Conservation (phyloP, 768 basidiomycete species). For the Cyclocybe cylindracea region DNA sequence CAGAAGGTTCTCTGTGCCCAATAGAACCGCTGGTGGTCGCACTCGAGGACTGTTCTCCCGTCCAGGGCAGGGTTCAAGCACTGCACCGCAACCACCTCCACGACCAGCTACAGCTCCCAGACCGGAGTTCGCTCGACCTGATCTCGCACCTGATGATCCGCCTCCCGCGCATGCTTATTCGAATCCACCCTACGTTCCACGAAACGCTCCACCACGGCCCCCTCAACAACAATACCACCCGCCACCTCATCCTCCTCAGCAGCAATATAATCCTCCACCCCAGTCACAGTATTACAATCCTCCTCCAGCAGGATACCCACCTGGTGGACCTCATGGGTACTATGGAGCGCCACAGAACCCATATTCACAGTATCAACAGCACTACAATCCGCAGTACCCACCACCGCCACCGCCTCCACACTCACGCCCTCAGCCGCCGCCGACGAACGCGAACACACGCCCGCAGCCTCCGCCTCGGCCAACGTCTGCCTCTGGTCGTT, state of each 20-base stretch:
- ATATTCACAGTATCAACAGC: conserved; percentile 12
- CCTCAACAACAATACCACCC: conserved; percentile 11
- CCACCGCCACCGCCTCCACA: conserved; percentile 24
- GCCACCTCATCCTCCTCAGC: conserved; percentile 20
- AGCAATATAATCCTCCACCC: conserved; percentile 14
- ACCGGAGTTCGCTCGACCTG: conserved; percentile 59
- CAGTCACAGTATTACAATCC: conserved; percentile 14
- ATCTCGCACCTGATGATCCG: conserved; percentile 51
- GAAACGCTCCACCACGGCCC: conserved; percentile 32
- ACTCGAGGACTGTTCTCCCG: conserved; percentile 53
- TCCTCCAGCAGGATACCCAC: conserved; percentile 21
- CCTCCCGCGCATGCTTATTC: conserved; percentile 25
- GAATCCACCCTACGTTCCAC: conserved; percentile 34
- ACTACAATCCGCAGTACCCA: conserved; percentile 9
- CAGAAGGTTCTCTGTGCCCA: conserved; percentile 64
- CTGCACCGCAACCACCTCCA: conserved; percentile 31
- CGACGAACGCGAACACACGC: conserved; percentile 14
- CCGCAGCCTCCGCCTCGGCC: conserved; percentile 17
- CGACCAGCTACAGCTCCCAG: conserved; percentile 32
- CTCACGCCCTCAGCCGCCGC: conserved; percentile 17
- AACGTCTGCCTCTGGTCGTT: conserved; percentile 18
- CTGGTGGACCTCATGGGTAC: conserved; percentile 8
- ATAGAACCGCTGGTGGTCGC: conserved; percentile 29
- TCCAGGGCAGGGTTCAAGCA: conserved; percentile 26
- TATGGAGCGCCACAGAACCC: conserved; percentile 10